phyloP scores from a whole-genome alignment of 768 basidiomycete genomes.

The Suillus fuscotomentosus region DNA sequence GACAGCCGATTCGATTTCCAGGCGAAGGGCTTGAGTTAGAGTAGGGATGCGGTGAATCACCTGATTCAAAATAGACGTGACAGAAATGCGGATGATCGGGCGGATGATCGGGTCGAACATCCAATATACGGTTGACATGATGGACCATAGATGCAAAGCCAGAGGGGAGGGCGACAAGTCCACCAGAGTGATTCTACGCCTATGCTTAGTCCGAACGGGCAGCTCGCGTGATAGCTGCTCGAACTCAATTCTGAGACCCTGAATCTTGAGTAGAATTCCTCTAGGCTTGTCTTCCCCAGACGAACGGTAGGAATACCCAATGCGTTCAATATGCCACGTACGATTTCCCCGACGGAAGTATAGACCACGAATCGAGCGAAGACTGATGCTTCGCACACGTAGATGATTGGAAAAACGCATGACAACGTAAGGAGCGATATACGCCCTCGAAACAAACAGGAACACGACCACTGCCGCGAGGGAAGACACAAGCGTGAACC shows the following conservation, averaged over 20 bases:
- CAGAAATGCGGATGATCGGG: slow-evolving; percentile 55
- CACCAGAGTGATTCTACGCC: slow-evolving; percentile 44
- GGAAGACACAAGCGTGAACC: slow-evolving; percentile 47
- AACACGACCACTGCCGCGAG: slow-evolving; percentile 50
- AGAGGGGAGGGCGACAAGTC: slow-evolving; percentile 35
- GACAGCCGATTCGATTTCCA: slow-evolving; percentile 59
- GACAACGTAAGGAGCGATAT: slow-evolving; percentile 64
- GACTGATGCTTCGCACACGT: slow-evolving; percentile 70
- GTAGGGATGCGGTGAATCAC: slow-evolving; percentile 66
- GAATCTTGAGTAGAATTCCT: slow-evolving; percentile 60
- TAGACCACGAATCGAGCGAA: slow-evolving; percentile 75
- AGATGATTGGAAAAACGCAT: slow-evolving; percentile 57
- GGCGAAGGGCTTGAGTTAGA: slow-evolving; percentile 63
- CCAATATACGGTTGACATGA: slow-evolving; percentile 36
- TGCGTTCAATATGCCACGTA: slow-evolving; percentile 65
- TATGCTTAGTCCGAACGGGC: slow-evolving; percentile 22
- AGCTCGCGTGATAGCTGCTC: slow-evolving; percentile 26
- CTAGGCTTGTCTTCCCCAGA: slow-evolving; percentile 45
- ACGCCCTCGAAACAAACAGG: slow-evolving; percentile 61
- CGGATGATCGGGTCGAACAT: slow-evolving; percentile 59
- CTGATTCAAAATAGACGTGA: slow-evolving; percentile 54
- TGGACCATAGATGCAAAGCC: slow-evolving; percentile 31
- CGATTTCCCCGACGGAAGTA: slow-evolving; percentile 58
- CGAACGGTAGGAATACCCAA: slow-evolving; percentile 56
- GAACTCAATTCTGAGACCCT: slow-evolving; percentile 58